Percentiles rank a stretch among this genome's conserved stretches.
Evolutionary conservation across 352 stramenopile species (phyloP).

Genomic region (Phytophthora quininea): DNA sequence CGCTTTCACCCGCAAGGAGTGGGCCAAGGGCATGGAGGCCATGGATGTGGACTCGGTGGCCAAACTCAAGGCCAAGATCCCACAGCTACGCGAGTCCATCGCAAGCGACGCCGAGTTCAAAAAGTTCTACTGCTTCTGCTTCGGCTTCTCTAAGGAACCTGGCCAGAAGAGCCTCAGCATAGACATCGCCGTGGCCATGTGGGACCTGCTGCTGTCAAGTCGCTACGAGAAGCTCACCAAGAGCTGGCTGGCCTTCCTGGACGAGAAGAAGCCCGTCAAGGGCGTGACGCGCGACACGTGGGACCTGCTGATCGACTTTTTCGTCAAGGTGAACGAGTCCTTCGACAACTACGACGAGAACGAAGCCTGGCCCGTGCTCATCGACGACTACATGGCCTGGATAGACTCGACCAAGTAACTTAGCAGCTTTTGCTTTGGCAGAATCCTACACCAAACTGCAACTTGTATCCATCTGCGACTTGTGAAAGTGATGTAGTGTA

Average conservation of each 20-base stretch:
- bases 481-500: background rate
- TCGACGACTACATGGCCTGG: conserved; percentile 90
- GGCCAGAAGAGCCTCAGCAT: conserved; percentile 89
- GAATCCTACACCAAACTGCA: too few species aligned
- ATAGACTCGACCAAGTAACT: conserved; percentile 73
- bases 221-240: conserved; percentile 71
- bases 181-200: conserved; percentile 88
- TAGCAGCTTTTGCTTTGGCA: background rate
- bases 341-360: conserved; percentile 91
- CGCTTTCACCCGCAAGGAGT: conserved; percentile 85
- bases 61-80: conserved; percentile 67
- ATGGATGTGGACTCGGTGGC: conserved; percentile 73
- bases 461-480: background rate
- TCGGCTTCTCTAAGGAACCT: conserved; percentile 87
- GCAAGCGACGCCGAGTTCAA: conserved; percentile 67
- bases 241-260: conserved; percentile 82
- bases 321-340: conserved; percentile 77
- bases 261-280: conserved; percentile 77
- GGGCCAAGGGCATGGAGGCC: conserved; percentile 76
- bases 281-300: conserved; percentile 88
- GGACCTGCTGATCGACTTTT: conserved; percentile 88
- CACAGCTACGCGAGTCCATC: conserved; percentile 62
- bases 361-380: conserved; percentile 89
- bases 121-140: conserved; percentile 89
- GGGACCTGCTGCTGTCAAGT: conserved; percentile 74